Percentiles rank a stretch among this genome's conserved stretches.
phyloP scores from a whole-genome alignment of 2,329 filamentous ascomycete genomes.

The Tolypocladium pustulatum region DNA sequence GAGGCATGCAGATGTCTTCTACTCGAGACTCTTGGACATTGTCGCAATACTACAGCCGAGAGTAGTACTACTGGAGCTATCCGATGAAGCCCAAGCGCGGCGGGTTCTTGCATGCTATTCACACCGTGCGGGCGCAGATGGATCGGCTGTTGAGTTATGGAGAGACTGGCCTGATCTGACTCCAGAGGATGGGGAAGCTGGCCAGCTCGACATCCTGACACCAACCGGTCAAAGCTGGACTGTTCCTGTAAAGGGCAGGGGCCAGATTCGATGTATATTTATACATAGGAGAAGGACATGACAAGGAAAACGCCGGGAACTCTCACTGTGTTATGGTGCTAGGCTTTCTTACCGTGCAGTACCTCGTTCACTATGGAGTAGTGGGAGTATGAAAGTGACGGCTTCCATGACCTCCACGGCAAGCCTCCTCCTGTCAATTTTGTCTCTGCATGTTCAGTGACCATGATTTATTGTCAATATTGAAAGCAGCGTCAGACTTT shows the following conservation, averaged over 20 bases:
- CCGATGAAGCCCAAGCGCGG: slow-evolving; percentile 55
- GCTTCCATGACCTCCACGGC: neutral
- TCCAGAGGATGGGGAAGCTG: slow-evolving; percentile 15
- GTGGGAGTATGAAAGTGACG: neutral
- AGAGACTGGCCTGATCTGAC: slow-evolving; percentile 49
- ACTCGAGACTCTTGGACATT: slow-evolving; percentile 51
- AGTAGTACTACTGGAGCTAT: slow-evolving; percentile 60
- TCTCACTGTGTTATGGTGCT: neutral
- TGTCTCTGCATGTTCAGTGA: no score
- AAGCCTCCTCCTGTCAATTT: neutral
- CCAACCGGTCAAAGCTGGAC: slow-evolving; percentile 2
- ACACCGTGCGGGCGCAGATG: slow-evolving; percentile 13
- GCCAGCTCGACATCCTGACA: slow-evolving; percentile 11
- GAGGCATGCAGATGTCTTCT: slow-evolving; percentile 48
- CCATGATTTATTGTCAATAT: no score
- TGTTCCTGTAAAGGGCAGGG: slow-evolving; percentile 34
- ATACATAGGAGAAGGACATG: neutral
- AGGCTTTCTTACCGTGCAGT: neutral
- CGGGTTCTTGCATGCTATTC: slow-evolving; percentile 46
- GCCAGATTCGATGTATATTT: slow-evolving; percentile 35
- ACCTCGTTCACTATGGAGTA: neutral
- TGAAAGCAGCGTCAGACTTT: neutral
- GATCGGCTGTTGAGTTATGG: slow-evolving; percentile 54
- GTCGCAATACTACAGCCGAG: slow-evolving; percentile 38
- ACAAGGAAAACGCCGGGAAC: no score